Evolutionary conservation across 495 filamentous ascomycete species (phyloP), one percentile per base, ranked within the genome.

Genomic region (Aspergillus biplanus): DNA sequence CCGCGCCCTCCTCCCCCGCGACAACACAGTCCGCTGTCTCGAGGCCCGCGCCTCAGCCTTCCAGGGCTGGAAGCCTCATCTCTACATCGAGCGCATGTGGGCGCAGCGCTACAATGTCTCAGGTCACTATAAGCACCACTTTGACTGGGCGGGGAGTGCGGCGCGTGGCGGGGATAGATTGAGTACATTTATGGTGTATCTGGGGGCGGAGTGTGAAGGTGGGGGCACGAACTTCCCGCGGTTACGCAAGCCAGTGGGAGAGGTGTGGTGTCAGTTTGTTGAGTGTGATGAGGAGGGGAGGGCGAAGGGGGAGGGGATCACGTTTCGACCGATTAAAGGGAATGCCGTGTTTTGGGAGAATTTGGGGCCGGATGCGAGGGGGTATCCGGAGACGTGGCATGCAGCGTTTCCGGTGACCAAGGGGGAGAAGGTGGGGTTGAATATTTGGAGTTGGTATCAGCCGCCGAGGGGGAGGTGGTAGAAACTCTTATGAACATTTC

Each of bases 291-390:
- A 76, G 59, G 70, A 71, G 47, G 78, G 75, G 64, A 80, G 18
- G n/a, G 60, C 47, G 44, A 46, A 53, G 33, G 50, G 60, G 44
- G 79, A 82, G 33, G 89, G 89, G 0, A 73, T 90, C 5, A 90
- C 87, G 48, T 90, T 91, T 66, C 83, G 83, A 64, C 85, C 89
- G 0, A 74, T 88, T 7, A 82, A 84, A 67, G 89, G 89, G 21
- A 90, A 89, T 75, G 89, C 88, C 6, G 82, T 93, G 15, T 93
- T 87, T 69, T 93, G 90, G 89, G 83, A 86, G 78, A 93, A 93
- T 75, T 68, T 93, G 63, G 65, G 80, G 16, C 70, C 79, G 4
- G 83, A 87, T 76, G 88, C 89, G 49, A 75, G 69, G 6, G 88
- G 88, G 33, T 87, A 90, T 73, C 74, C 82, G 65, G 80, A 86